A percentile compares a stretch with the other conserved stretches of the same genome.
These are phyloP conservation scores for Novakomyces olei DNA, from an alignment of 805 yeast species.

Conservation along the genomic window DNA sequence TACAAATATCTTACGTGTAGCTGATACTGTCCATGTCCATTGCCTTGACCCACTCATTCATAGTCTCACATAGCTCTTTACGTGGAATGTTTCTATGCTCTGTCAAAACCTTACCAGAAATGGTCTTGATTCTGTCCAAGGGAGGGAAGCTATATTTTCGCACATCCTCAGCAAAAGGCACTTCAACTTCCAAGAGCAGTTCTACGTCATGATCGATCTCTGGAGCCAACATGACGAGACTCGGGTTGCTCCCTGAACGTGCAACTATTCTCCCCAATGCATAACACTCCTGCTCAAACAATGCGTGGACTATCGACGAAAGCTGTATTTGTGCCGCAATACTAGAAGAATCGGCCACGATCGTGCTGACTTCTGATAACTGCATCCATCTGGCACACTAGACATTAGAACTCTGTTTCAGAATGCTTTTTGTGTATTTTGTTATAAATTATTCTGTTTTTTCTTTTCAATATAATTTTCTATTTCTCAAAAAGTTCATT, in stretches of 20 bases:
- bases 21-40: constrained; percentile 22
- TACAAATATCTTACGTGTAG: constrained; percentile 3
- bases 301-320: constrained; percentile 28
- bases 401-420: constrained; percentile 30
- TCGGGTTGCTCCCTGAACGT: constrained; percentile 19
- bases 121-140: constrained; percentile 16
- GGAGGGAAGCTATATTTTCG: constrained; percentile 27
- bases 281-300: constrained; percentile 25
- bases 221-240: constrained; percentile 20
- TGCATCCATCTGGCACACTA: too few species aligned
- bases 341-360: too few species aligned
- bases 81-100: constrained; percentile 17
- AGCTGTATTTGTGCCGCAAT: too few species aligned
- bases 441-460: too few species aligned
- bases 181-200: constrained; percentile 23
- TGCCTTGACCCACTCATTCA: constrained; percentile 24
- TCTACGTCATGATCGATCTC: constrained; percentile 3
- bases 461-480: too few species aligned
- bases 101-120: constrained; percentile 16
- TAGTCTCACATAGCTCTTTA: constrained; percentile 19
- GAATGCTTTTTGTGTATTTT: too few species aligned
- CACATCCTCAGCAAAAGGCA: constrained; percentile 63
- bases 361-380: too few species aligned
- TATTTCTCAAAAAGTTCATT: too few species aligned
- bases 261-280: constrained; percentile 46